Percentiles rank a stretch among this genome's conserved stretches.
phyloP scores from a whole-genome alignment of 225 moss, liverwort and hornwort species.

The Marchantia polymorpha region DNA sequence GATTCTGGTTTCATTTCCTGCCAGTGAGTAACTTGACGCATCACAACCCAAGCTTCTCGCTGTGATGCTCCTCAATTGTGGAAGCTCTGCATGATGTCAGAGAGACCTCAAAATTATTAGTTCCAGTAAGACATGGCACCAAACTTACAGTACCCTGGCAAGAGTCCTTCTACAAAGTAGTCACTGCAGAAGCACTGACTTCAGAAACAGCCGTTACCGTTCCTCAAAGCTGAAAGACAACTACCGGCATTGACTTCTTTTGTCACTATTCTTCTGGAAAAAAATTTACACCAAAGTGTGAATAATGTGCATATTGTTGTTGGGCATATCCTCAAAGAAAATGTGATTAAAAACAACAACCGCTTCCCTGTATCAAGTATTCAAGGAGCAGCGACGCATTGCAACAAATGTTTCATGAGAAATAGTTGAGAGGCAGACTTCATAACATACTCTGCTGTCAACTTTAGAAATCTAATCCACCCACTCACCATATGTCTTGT shows the following conservation, averaged over 20 bases:
- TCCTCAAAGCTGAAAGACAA: too few species aligned
- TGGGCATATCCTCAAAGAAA: too few species aligned
- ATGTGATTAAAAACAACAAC: neutral
- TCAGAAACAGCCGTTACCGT: too few species aligned
- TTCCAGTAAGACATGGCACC: neutral
- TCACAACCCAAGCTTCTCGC: conserved; percentile 62
- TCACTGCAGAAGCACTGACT: neutral
- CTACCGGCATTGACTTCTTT: too few species aligned
- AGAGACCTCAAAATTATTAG: neutral
- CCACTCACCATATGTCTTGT: conserved; percentile 56
- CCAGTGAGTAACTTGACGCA: conserved; percentile 46
- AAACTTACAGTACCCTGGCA: neutral
- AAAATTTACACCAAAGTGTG: too few species aligned
- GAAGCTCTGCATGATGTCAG: conserved; percentile 45
- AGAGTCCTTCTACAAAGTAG: too few species aligned
- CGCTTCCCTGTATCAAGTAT: neutral
- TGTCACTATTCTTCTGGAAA: too few species aligned
- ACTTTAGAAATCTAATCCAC: neutral
- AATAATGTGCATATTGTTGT: too few species aligned
- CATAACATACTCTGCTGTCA: neutral
- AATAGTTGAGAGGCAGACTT: neutral
- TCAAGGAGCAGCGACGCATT: neutral
- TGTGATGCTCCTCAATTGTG: conserved; percentile 64
- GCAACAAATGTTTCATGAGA: neutral
- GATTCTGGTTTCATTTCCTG: conserved; percentile 45